A percentile compares a stretch with the other conserved stretches of the same genome.
phyloP scores from a whole-genome alignment of 306 rosid species.

The Trifolium fragiferum region DNA sequence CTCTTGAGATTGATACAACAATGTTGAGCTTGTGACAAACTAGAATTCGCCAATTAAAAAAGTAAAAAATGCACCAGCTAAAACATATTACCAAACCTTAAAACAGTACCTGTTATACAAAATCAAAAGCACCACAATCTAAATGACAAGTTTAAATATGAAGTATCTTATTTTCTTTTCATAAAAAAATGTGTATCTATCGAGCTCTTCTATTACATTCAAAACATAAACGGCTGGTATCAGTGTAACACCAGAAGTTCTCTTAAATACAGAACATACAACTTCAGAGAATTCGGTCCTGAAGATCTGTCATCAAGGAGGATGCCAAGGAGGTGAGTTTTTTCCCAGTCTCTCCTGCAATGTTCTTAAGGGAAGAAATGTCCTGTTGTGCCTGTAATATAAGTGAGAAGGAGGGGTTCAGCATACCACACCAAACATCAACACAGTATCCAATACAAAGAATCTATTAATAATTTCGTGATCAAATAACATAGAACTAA shows the following conservation, averaged over 20 bases:
- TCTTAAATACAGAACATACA: conserved; percentile 44
- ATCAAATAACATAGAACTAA: neutral
- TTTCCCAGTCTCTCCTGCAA: conserved; percentile 98
- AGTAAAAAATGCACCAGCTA: neutral
- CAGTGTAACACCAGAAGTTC: conserved; percentile 40
- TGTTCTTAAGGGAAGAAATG: conserved; percentile 79
- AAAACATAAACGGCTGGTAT: conserved; percentile 54
- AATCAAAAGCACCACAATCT: conserved; percentile 50
- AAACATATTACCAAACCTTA: conserved; percentile 38
- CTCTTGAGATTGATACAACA: neutral
- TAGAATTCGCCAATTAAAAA: conserved; percentile 7
- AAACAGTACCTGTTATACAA: conserved; percentile 46
- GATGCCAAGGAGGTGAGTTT: conserved; percentile 87
- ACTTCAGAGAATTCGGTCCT: conserved; percentile 87
- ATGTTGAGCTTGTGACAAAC: conserved; percentile 5
- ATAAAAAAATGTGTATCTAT: conserved; percentile 47
- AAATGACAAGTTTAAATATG: conserved; percentile 45
- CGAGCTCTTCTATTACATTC: conserved; percentile 52
- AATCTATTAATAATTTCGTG: neutral
- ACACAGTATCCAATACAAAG: conserved; percentile 7
- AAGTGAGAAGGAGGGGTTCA: neutral
- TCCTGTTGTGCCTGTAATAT: conserved; percentile 87
- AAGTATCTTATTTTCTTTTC: conserved; percentile 47
- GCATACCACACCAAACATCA: neutral
- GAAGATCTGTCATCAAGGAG: conserved; percentile 85